Evolutionary conservation across 2,329 filamentous ascomycete species (phyloP), one percentile per base, ranked within the genome.

Genomic region (Chaetomium strumarium): DNA sequence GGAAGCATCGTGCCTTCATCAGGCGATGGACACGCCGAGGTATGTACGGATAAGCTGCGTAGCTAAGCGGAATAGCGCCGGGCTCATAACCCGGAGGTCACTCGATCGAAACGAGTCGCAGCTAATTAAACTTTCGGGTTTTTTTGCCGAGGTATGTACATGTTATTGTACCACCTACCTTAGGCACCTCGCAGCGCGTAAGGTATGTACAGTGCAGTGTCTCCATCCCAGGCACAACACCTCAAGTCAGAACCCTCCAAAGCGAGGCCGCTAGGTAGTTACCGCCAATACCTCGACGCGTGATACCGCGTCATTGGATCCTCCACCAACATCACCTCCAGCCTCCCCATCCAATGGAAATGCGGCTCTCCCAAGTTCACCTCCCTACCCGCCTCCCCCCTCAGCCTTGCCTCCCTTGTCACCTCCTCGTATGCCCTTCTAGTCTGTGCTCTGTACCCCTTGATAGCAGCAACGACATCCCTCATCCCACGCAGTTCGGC

Each of bases 391-490:
- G n/a, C 42, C 20, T 41, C 45, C 36, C n/a, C 36, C 54, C n/a
- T 56, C 51, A 46, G 52, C 51, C 52, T 60, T 51, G 13, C 61
- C 49, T 13, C 59, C 51, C 17, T 49, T 42, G 5, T 33, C 29
- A 9, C 38, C 29, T 33, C 46, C 20, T 55, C 51, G 39, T 67
- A 67, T 33, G 57, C 64, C n/a, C 58, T 62, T 44, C 65, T 67
- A 1, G 69, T 69, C 16, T 58, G 43, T 4, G 58, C 51, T 1
- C 75, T 70, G 48, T 70, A 75, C 34, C 46, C 59, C 56, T 71
- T 75, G 40, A 78, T 60, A 5, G 66, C 72, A 8, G 55, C 62
- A 2, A 76, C 55, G 2, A 78, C 74, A 55, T 77, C 73, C 36
- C 55, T 60, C 74, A 76, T 75, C n/a, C 53, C 60, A 31, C 58